These are phyloP conservation scores for Ustilago loliicola DNA, from an alignment of 1,284 basidiomycete genomes.

Conservation along the genomic window DNA sequence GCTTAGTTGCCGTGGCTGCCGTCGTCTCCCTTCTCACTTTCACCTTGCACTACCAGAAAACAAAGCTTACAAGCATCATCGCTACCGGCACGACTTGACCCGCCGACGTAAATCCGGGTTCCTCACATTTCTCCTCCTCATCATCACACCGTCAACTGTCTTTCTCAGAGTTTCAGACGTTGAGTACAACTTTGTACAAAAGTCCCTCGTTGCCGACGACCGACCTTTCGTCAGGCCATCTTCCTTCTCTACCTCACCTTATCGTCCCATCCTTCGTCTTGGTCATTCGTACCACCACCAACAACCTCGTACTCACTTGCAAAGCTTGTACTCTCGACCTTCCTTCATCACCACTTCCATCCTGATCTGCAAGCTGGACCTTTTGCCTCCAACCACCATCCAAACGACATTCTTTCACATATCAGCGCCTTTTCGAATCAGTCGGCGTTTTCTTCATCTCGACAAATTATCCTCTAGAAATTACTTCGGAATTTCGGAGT, in stretches of 20 bases:
- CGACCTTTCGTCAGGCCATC: not conserved
- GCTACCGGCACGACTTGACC: not conserved
- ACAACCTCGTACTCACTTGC: constrained; percentile 8
- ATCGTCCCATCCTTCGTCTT: constrained; percentile 13
- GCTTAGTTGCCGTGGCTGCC: not conserved
- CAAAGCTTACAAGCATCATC: constrained; percentile 26
- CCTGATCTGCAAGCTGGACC: not conserved
- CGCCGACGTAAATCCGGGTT: constrained; percentile 29
- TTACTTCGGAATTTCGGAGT: not conserved
- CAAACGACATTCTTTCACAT: not conserved
- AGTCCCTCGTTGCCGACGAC: constrained; percentile 19
- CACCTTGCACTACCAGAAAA: not conserved
- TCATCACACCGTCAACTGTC: not conserved
- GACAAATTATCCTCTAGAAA: not conserved
- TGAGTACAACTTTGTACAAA: constrained; percentile 31
- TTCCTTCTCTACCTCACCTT: constrained; percentile 7
- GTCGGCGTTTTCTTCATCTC: constrained; percentile 2
- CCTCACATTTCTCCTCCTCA: not conserved
- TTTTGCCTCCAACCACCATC: not conserved
- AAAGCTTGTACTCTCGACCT: constrained; percentile 14
- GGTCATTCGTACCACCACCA: constrained; percentile 7
- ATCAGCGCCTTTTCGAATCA: not conserved
- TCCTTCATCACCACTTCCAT: constrained; percentile 28
- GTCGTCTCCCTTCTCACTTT: constrained; percentile 8
- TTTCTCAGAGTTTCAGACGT: constrained; percentile 15